Percentiles rank a stretch among this genome's conserved stretches.
Conservation (phyloP, 2,329 filamentous ascomycete genomes). For the Fusarium xyrophilum region DNA sequence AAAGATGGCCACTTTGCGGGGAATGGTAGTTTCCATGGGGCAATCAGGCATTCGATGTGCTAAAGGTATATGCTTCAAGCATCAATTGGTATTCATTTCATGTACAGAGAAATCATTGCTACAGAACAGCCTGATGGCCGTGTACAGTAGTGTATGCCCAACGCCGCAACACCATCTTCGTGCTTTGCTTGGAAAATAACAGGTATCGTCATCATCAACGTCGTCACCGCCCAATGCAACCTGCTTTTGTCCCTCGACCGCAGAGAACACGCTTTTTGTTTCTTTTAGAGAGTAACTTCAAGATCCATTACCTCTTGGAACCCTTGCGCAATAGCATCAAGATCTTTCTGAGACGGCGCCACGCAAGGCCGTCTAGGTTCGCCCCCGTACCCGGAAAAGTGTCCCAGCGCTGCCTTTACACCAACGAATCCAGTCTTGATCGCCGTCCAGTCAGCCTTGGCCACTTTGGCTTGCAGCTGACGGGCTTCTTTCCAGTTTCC, state of each 20-base stretch:
- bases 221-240: slow-evolving; percentile 17
- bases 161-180: slow-evolving; percentile 37
- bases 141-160: slow-evolving; percentile 19
- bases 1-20: slow-evolving; percentile 21
- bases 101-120: slow-evolving; percentile 27
- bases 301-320: slow-evolving; percentile 48
- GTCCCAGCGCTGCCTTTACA: slow-evolving; percentile 55
- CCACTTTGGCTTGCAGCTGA: slow-evolving; percentile 50
- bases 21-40: slow-evolving; percentile 33
- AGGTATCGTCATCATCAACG: slow-evolving; percentile 32
- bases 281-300: slow-evolving; percentile 37
- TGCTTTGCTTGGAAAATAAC: slow-evolving; percentile 19
- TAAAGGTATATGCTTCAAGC: neutral
- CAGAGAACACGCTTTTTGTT: neutral
- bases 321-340: slow-evolving; percentile 47
- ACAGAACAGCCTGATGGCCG: slow-evolving; percentile 20
- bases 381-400: slow-evolving; percentile 50
- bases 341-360: slow-evolving; percentile 44
- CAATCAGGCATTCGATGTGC: slow-evolving; percentile 3
- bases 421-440: slow-evolving; percentile 58
- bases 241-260: slow-evolving; percentile 10
- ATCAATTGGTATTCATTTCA: neutral
- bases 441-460: slow-evolving; percentile 55
- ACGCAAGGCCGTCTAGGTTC: slow-evolving; percentile 51
- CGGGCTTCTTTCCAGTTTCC: slow-evolving; percentile 46